Evolutionary conservation across 257 asterid genomes (phyloP).

Genomic region (Rubia yunnanensis): DNA sequence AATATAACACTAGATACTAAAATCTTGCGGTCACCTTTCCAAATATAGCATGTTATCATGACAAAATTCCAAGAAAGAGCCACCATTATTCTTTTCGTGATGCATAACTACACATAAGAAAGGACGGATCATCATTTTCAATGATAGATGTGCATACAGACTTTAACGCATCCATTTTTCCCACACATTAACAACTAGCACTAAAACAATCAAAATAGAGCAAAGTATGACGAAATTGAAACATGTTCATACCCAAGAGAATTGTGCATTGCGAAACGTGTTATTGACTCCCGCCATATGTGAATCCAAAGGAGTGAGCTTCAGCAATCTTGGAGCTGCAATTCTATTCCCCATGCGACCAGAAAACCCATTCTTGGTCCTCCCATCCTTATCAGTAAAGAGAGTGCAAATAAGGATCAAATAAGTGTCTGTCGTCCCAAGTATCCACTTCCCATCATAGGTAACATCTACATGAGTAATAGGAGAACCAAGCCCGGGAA

Average conservation of each 20-base stretch:
- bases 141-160: not conserved
- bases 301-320: constrained; percentile 73
- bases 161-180: not conserved
- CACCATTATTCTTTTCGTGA: not conserved
- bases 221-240: constrained; percentile 4
- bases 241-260: constrained; percentile 83
- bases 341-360: constrained; percentile 89
- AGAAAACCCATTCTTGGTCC: constrained; percentile 67
- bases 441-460: constrained; percentile 90
- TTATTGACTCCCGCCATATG: constrained; percentile 80
- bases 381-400: constrained; percentile 83
- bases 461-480: constrained; percentile 95
- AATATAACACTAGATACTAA: not conserved
- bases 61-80: not conserved
- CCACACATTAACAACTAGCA: not conserved
- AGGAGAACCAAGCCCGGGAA: constrained; percentile 94
- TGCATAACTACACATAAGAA: not conserved
- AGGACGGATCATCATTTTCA: not conserved
- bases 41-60: not conserved
- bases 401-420: constrained; percentile 72
- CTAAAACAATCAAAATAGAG: not conserved
- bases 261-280: constrained; percentile 78
- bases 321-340: constrained; percentile 83
- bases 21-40: not conserved
- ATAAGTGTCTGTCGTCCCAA: constrained; percentile 88